Base-by-base conservation (phyloP, 2,329 filamentous ascomycete species). In the Cordyceps javanica region DNA sequence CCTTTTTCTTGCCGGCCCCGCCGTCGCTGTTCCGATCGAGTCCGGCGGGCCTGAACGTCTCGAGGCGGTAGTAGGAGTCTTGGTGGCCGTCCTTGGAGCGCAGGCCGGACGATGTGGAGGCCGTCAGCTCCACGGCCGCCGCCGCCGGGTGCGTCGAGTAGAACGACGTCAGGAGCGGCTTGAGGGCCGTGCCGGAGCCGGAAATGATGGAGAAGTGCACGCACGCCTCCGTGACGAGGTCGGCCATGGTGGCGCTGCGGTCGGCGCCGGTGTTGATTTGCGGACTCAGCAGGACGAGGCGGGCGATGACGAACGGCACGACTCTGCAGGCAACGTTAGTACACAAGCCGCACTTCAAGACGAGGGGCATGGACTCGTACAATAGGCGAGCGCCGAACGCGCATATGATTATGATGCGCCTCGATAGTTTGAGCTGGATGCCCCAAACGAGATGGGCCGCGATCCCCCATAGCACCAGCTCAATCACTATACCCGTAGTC, bases 151-250 rank as follows among this genome's bases (percentile, higher is more conserved):
- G 11, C 21, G 21, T 16, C 5, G 39, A 13, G 46, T 52, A 42
- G 28, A 52, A 52, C 2, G 55, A 45, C 10, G 30, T 51, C 6
- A 58, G 46, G 2, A 58, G 46, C 13, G 55, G 48, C 38, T 58
- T 58, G 14, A 58, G 55, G 5, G 55, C 23, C 10, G 55, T 52
- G 3, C 32, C 48, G 28, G 55, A 52, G 39, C 46, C 30, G 39
- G 55, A 21, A 23, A 58, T 45, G 16, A 58, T 45, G 55, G 48
- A 44, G 19, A 58, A 36, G 23, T 53, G 30, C n/a, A 58, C 11
- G 30, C 39, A 45, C 1, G 46, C 55, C 30, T 52, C 55, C 23
- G 55, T 58, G 46, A 58, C 6, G 21, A 58, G n/a, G n/a, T 51
- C 39, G 23, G 55, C 44, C 3, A 39, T 26, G 16, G 46, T 58